Evolutionary conservation across 768 basidiomycete genomes (phyloP), one percentile per base, ranked within the genome.

Genomic region (Mycena metata): DNA sequence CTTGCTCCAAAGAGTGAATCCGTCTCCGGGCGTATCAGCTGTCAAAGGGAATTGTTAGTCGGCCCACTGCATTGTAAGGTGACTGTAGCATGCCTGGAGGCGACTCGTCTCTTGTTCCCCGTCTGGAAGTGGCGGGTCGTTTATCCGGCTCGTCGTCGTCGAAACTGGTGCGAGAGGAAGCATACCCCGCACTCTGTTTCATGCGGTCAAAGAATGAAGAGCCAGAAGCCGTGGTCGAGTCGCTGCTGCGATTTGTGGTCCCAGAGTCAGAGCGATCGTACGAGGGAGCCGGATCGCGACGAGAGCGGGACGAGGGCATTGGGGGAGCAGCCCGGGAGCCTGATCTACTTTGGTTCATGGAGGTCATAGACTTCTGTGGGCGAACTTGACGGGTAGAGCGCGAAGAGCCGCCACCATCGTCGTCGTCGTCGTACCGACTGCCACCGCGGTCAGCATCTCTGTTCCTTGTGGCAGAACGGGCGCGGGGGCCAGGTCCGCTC

Each of bases 1-100:
- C 42, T 84, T 83, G 65, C 80, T 83, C 91, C 91, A 91, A 26
- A 90, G 74, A 11, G 83, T 82, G 55, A 77, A 77, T 11, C 86
- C 87, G 71, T 83, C 77, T 43, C 79, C 82, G 41, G 71, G 69
- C 13, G 74, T 55, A 16, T 70, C 60, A 36, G 23, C 24, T 60
- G 60, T 63, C 56, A 60, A 33, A 59, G 36, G 19, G 16, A 64
- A 66, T 46, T 4, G 43, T 70, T 61, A 69, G 59, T 13, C 19
- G 9, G 24, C 21, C 17, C 7, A 30, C 26, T 30, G 42, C 8
- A 49, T 63, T 19, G 35, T 19, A 51, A 30, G 30, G 26, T 35
- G 17, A 39, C 39, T 39, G 11, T 10, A 39, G 2, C 54, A 42
- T 60, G 51, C 70, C 67, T 66, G 63, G 63, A 7, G 70, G 70